phyloP scores from a whole-genome alignment of 768 basidiomycete species.

The Leccinum olivaceopallidum region DNA sequence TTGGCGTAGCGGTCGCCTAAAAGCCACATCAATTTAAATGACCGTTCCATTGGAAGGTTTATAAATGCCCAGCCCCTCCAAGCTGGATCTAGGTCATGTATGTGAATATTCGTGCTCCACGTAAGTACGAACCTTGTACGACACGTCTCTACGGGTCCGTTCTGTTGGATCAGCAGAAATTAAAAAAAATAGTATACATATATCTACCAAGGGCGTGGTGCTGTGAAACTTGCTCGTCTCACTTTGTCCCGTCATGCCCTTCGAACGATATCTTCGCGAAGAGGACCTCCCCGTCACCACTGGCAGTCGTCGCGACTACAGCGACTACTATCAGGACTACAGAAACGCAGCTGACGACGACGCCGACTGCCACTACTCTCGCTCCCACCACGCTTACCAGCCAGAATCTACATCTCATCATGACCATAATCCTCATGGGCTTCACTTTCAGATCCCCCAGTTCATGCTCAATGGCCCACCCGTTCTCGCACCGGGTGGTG shows the following conservation, averaged over 20 bases:
- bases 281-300: slow-evolving; percentile 15
- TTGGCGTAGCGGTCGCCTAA: slow-evolving; percentile 22
- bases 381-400: slow-evolving; percentile 2
- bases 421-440: slow-evolving; percentile 21
- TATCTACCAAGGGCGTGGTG: slow-evolving; percentile 1
- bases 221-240: not conserved
- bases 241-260: slow-evolving; percentile 35
- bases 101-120: slow-evolving; percentile 1
- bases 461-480: slow-evolving; percentile 62
- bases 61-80: slow-evolving; percentile 2
- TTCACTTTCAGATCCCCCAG: slow-evolving; percentile 63
- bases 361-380: slow-evolving; percentile 11
- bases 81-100: slow-evolving; percentile 16
- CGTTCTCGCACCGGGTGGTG: slow-evolving; percentile 67
- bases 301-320: slow-evolving; percentile 4
- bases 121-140: slow-evolving; percentile 3
- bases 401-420: slow-evolving; percentile 6
- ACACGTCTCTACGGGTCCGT: slow-evolving; percentile 2
- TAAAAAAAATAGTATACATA: slow-evolving; percentile 7
- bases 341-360: slow-evolving; percentile 11
- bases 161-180: slow-evolving; percentile 12
- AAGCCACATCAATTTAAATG: slow-evolving; percentile 13
- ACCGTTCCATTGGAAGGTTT: slow-evolving; percentile 8
- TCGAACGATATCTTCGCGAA: slow-evolving; percentile 39
- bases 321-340: slow-evolving; percentile 16